These are phyloP conservation scores for Candida ulmi DNA, from an alignment of 805 yeast genomes.

Conservation along the genomic window DNA sequence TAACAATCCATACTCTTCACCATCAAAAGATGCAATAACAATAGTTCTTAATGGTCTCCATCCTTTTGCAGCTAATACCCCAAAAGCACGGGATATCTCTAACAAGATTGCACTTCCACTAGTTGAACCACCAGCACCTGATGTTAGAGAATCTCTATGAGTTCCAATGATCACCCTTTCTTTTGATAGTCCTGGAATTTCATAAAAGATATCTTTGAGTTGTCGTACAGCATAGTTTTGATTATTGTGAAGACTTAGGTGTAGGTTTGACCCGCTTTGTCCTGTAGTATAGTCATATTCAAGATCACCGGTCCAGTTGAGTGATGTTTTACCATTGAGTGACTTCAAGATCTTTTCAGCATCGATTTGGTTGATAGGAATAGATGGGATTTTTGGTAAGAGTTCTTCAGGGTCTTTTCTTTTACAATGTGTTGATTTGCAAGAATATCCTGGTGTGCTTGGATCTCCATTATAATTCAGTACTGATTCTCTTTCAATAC, in stretches of 20 bases:
- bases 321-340: constrained; percentile 25
- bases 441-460: constrained; percentile 68
- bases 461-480: constrained; percentile 72
- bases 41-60: constrained; percentile 75
- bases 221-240: constrained; percentile 39
- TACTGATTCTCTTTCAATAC: constrained; percentile 59
- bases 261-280: constrained; percentile 28
- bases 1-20: constrained; percentile 63
- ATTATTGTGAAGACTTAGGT: constrained; percentile 34
- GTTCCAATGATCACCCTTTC: constrained; percentile 52
- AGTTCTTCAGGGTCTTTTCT: constrained; percentile 34
- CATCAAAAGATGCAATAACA: constrained; percentile 75
- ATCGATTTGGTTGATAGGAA: constrained; percentile 43
- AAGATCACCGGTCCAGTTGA: constrained; percentile 36
- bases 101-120: constrained; percentile 44
- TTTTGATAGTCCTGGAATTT: constrained; percentile 52
- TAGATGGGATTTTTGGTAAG: constrained; percentile 48
- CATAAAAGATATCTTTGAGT: constrained; percentile 43
- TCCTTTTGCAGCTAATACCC: constrained; percentile 38
- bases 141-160: constrained; percentile 46
- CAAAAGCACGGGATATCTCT: constrained; percentile 48
- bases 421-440: constrained; percentile 37
- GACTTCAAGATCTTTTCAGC: constrained; percentile 34
- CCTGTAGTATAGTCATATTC: constrained; percentile 41
- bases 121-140: constrained; percentile 47